These are phyloP conservation scores for Phytophthora syringae DNA, from an alignment of 352 stramenopile genomes.

Conservation along the genomic window DNA sequence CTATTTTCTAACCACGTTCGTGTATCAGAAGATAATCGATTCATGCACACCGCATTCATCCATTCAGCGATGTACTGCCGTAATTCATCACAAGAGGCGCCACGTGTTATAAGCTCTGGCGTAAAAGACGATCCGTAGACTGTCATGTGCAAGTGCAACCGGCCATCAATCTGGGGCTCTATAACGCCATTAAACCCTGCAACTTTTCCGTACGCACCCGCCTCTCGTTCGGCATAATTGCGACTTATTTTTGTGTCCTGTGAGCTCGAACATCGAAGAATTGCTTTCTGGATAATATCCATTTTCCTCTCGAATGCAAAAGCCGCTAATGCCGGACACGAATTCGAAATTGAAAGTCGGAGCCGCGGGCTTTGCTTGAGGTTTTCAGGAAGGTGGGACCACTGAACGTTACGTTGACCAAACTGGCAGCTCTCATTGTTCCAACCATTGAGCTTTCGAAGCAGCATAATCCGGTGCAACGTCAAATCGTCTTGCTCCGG, in stretches of 20 bases:
- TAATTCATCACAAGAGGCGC: no score
- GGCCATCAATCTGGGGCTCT: constrained; percentile 2
- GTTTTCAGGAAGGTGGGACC: background rate
- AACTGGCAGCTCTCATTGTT: background rate
- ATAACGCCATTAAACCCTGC: constrained; percentile 2
- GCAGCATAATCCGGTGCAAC: constrained; percentile 9
- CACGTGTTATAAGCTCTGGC: no score
- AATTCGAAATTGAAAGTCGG: constrained; percentile 5
- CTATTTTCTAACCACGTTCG: no score
- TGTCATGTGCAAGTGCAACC: no score
- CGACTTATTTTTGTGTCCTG: background rate
- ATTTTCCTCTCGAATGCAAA: constrained; percentile 11
- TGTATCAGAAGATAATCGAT: no score
- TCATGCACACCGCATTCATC: no score
- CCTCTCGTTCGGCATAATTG: background rate
- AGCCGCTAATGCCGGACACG: constrained; percentile 17
- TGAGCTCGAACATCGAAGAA: background rate
- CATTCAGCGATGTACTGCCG: no score
- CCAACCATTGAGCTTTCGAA: background rate
- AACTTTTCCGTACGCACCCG: constrained; percentile 6
- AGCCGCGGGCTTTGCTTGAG: background rate
- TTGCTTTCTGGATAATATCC: background rate
- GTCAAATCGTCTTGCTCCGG: constrained; percentile 32
- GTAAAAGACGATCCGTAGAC: constrained; percentile 4
- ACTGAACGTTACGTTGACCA: background rate